Percentiles rank a stretch among this genome's conserved stretches.
Conservation (phyloP, 192 early-diverging fungal genomes). For the Linnemannia elongata region DNA sequence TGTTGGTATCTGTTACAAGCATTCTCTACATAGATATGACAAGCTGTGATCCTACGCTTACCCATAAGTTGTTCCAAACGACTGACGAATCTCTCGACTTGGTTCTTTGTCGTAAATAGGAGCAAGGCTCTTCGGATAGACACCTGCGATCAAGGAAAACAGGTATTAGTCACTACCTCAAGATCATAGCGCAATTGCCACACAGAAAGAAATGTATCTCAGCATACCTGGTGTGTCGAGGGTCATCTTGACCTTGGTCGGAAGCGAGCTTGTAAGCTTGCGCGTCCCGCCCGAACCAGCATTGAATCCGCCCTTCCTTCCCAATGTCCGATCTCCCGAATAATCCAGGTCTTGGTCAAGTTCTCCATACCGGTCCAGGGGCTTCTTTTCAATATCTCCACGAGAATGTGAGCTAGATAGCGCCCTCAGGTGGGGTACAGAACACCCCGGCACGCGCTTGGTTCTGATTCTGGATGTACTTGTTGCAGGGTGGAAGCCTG, state of each 20-base stretch:
- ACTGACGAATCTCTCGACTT: constrained; percentile 59
- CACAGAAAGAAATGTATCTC: background rate
- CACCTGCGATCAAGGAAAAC: constrained; percentile 6
- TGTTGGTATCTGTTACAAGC: too few relatives aligned
- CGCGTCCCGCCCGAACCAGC: constrained; percentile 7
- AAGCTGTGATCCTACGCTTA: constrained; percentile 14
- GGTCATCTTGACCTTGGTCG: constrained; percentile 42
- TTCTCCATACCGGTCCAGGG: background rate
- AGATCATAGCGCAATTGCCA: background rate
- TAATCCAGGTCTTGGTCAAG: background rate
- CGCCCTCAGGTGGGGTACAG: background rate
- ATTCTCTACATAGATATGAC: background rate
- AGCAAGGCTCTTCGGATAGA: constrained; percentile 44
- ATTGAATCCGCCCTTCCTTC: background rate
- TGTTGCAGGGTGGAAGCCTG: background rate
- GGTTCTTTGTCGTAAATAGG: constrained; percentile 32
- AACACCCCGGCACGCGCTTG: background rate
- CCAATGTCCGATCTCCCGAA: background rate
- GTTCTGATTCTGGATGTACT: background rate
- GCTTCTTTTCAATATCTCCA: background rate
- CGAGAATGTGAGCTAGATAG: constrained; percentile 12
- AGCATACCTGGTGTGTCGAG: constrained; percentile 48
- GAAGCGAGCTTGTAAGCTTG: constrained; percentile 28
- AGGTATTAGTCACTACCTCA: background rate
- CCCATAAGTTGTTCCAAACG: constrained; percentile 67